Conservation (phyloP, 1,284 basidiomycete genomes). For the Cryptococcus sp. region DNA sequence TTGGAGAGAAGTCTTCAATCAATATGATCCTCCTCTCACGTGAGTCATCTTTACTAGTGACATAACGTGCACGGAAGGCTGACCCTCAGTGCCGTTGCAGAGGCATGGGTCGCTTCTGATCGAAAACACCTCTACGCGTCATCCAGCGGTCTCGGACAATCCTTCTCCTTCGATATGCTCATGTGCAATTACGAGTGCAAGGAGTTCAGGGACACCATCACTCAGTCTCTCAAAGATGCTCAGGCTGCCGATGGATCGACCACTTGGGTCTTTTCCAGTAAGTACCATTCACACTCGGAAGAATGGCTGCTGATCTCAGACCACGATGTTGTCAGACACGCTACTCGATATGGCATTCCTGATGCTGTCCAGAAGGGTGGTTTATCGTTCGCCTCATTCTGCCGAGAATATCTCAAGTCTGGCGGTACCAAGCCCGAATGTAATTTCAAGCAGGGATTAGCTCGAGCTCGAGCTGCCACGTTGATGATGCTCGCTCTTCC, state of each 20-base stretch:
- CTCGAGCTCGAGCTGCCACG: conserved; percentile 29
- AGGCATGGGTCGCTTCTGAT: conserved; percentile 35
- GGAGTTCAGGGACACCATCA: conserved; percentile 22
- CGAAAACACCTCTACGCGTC: conserved; percentile 38
- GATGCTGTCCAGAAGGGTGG: conserved; percentile 5
- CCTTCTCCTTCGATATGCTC: conserved; percentile 44
- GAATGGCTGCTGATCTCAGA: conserved; percentile 1
- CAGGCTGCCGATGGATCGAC: conserved; percentile 22
- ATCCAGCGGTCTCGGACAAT: conserved; percentile 35
- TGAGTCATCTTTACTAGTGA: conserved; percentile 9
- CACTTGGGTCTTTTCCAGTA: conserved; percentile 39
- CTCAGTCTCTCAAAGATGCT: conserved; percentile 20
- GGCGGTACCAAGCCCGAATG: conserved; percentile 10
- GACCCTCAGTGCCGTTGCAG: conserved; percentile 35
- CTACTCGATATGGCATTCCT: conserved; percentile 33
- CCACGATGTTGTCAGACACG: conserved; percentile 32
- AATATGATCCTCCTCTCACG: conserved; percentile 41
- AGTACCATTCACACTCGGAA: not conserved
- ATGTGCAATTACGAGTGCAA: conserved; percentile 27
- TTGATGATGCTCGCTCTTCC: conserved; percentile 39
- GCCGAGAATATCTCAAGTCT: conserved; percentile 5
- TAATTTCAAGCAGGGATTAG: conserved; percentile 27
- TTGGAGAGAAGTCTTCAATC: conserved; percentile 42
- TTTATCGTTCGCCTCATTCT: conserved; percentile 1
- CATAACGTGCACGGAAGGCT: not conserved